These are phyloP conservation scores for Mycena olivaceomarginata DNA, from an alignment of 768 basidiomycete genomes.

Conservation along the genomic window DNA sequence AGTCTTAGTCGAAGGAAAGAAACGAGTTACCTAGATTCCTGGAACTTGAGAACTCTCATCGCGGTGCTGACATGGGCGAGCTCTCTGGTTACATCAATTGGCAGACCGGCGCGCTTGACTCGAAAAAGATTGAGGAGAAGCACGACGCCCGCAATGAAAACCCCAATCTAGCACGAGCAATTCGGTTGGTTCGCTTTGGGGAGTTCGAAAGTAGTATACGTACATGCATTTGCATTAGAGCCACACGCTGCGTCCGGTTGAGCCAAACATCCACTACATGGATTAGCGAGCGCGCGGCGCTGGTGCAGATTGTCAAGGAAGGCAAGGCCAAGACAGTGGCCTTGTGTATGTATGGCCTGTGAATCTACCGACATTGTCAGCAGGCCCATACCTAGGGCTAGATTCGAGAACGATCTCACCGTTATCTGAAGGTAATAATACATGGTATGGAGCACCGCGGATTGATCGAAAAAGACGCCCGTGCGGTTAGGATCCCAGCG, in stretches of 20 bases:
- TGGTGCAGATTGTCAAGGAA: conserved; percentile 71
- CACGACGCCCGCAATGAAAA: conserved; percentile 58
- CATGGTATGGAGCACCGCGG: conserved; percentile 59
- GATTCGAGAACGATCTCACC: conserved; percentile 48
- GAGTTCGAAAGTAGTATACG: not conserved
- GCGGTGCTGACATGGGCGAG: conserved; percentile 64
- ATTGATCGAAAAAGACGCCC: conserved; percentile 61
- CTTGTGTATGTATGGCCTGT: conserved; percentile 67
- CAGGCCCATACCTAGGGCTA: conserved; percentile 54
- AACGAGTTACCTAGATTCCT: conserved; percentile 30
- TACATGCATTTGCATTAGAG: conserved; percentile 34
- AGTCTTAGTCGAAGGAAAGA: no score
- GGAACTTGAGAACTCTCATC: conserved; percentile 52
- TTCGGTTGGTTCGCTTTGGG: not conserved
- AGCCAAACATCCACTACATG: conserved; percentile 61
- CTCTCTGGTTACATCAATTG: conserved; percentile 55
- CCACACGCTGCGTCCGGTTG: conserved; percentile 21
- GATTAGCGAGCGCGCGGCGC: conserved; percentile 68
- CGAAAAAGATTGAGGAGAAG: conserved; percentile 66
- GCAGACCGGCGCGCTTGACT: conserved; percentile 54
- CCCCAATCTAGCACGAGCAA: not conserved
- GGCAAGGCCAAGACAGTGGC: conserved; percentile 58
- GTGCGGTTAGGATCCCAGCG: conserved; percentile 47
- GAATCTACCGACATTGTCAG: conserved; percentile 60
- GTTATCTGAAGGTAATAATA: conserved; percentile 67